A percentile compares a stretch with the other conserved stretches of the same genome.
phyloP scores from a whole-genome alignment of 1,284 basidiomycete species.

The Cryptococcus sp. region DNA sequence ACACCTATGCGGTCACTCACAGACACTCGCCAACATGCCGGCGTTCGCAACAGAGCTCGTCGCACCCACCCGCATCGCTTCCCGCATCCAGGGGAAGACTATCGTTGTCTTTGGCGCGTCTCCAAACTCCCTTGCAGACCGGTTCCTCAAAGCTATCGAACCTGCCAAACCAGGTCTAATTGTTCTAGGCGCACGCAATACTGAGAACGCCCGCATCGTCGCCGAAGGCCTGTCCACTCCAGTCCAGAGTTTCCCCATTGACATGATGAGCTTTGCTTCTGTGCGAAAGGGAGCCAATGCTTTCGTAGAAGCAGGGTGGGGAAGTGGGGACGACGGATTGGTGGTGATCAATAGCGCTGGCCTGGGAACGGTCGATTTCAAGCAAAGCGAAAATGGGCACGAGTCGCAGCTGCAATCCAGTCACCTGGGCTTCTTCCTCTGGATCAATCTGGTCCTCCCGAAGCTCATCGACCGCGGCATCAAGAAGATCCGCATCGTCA shows the following conservation, averaged over 20 bases:
- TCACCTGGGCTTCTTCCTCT: constrained; percentile 8
- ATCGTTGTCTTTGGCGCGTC: constrained; percentile 6
- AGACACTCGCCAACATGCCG: no score
- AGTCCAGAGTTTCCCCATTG: not conserved
- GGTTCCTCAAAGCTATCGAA: constrained; percentile 2
- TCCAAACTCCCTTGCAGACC: constrained; percentile 1
- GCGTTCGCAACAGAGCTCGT: no score
- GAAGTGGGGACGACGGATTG: constrained; percentile 1
- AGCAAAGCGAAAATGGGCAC: constrained; percentile 1
- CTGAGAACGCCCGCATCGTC: no score
- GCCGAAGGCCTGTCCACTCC: not conserved
- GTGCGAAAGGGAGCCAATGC: constrained; percentile 2
- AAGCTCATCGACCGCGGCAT: not conserved
- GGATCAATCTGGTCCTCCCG: constrained; percentile 3
- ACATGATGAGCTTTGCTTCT: not conserved
- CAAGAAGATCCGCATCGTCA: constrained; percentile 3
- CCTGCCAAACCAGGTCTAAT: not conserved
- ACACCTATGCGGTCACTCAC: no score
- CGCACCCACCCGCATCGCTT: no score
- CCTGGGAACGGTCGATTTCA: not conserved
- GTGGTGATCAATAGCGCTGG: no score
- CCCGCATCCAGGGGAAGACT: constrained; percentile 4
- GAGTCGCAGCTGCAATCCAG: constrained; percentile 3
- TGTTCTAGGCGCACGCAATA: constrained; percentile 2
- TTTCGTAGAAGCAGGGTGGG: not conserved